Evolutionary conservation across 805 yeast species (phyloP), one percentile per base, ranked within the genome.

Genomic region (Metschnikowia arizonensis): DNA sequence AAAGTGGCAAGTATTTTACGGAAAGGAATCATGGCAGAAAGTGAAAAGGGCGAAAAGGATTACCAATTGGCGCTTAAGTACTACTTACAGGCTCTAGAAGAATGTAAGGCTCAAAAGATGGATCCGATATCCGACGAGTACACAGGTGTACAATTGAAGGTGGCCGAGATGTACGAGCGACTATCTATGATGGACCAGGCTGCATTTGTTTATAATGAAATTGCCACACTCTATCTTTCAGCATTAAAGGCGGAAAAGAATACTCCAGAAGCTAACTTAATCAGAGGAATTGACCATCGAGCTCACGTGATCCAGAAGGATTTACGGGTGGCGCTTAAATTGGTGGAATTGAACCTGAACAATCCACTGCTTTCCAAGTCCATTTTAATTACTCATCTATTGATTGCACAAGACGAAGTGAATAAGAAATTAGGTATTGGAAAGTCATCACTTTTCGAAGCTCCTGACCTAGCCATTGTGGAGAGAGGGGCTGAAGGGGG

Each of bases 121-220:
- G 77, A 79, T 50, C 76, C 75, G 9, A 55, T 85, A 26, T 72
- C 80, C 46, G 93, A 88, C 57, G 91, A 86, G 57, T 90, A 86
- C 62, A 90, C 97, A 0, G 97, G 97, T 0, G 79, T 91, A 43
- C 95, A 90, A 58, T 71, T 91, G 61, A 88, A 90, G 57, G 69
- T 88, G 29, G 95, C 85, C 9, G 96, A 89, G 57, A 84, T 88
- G 88, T 86, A 80, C 59, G 96, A 88, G 57, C 72, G 82, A 33
- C 63, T 88, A 54, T 74, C 72, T 17, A 73, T 77, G 79, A 52
- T 58, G 26, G 78, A 78, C 11, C 85, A 83, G 42, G 95, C 96
- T 0, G 72, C 78, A 30, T 71, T 73, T 50, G 65, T 87, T 7
- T 89, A 87, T 63, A 69, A 78, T 46, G 91, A 85, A 55, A 67